Base-by-base conservation (phyloP, 139 green algal genomes). In the Klebsormidium nitens region DNA sequence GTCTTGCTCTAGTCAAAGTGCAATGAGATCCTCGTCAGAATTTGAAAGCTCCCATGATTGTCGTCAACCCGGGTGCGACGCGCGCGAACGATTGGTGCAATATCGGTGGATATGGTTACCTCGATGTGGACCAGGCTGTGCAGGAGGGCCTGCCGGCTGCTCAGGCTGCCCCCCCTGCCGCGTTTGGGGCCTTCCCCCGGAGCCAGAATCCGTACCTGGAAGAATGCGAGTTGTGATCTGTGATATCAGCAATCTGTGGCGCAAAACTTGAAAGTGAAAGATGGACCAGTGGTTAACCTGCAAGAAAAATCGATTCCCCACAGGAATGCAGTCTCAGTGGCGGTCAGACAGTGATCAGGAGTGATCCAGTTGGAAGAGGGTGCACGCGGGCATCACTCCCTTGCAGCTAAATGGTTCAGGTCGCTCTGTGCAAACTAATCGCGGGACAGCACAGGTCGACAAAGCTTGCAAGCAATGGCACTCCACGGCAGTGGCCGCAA, bases 111-210 rank as follows among this genome's bases (percentile, higher is more conserved):
- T n/a, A n/a, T n/a, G n/a, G n/a, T n/a, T n/a, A n/a, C n/a, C n/a
- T 82, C 75, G 47, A 82, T 79, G 72, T 82, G 75, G 14, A 69
- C 69, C 2, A 81, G 74, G 44, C 55, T 67, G 63, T 81, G 74
- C 44, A 80, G 48, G 14, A 81, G 64, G 28, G 74, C 74, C 38
- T 58, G 26, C 8, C 74, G 39, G 37, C 67, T 78, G 8, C 23
- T 29, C 28, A 80, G 50, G 50, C 31, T 61, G 14, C 74, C 74
- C 5, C 58, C 74, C 35, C 66, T 74, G 40, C 74, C 74, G 19
- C 74, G 36, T 29, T 46, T 69, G 5, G 42, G 39, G 36, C 60
- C 61, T 47, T 69, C 58, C 8, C 39, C 23, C 5, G 69, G 19
- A 6, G 69, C 42, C 26, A 76, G 58, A 26, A 76, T 35, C n/a